These are phyloP conservation scores for Eucalyptus regnans DNA, from an alignment of 345 rosid species.

Conservation along the genomic window DNA sequence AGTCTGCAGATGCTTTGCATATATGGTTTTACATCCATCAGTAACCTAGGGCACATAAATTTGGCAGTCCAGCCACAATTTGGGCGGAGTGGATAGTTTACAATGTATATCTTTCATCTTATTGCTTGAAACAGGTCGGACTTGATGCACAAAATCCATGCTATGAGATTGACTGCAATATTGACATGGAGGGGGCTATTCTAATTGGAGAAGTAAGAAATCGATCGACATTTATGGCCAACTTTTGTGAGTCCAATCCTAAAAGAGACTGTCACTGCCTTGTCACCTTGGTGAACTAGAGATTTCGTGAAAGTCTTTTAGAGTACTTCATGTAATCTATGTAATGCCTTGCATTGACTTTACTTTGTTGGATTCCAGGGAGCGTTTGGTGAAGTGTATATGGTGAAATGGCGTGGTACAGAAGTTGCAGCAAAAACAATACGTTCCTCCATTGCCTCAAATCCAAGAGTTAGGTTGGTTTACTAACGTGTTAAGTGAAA, in stretches of 20 bases:
- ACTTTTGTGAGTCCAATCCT: not conserved
- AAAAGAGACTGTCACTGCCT: not conserved
- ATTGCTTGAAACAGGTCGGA: conserved; percentile 29
- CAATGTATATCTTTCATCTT: not conserved
- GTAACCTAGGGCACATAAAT: not conserved
- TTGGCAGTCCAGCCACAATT: not conserved
- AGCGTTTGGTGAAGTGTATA: conserved; percentile 49
- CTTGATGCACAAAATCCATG: conserved; percentile 34
- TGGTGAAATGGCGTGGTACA: conserved; percentile 61
- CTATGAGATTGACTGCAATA: conserved; percentile 20
- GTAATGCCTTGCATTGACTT: not conserved
- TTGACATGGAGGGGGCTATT: conserved; percentile 28
- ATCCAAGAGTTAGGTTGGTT: conserved; percentile 47
- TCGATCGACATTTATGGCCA: not conserved
- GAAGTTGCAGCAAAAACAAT: conserved; percentile 64
- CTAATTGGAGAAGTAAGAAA: conserved; percentile 47
- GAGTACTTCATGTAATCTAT: not conserved
- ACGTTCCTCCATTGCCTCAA: conserved; percentile 53
- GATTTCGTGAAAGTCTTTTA: not conserved
- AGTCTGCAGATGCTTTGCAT: not conserved
- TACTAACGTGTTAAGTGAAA: not conserved
- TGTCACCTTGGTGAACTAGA: not conserved
- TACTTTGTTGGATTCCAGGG: conserved; percentile 17
- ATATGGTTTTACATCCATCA: not conserved
- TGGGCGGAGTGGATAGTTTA: not conserved